Evolutionary conservation across 2,329 filamentous ascomycete genomes (phyloP), one percentile per base, ranked within the genome.

Genomic region (Sporothrix humicola): DNA sequence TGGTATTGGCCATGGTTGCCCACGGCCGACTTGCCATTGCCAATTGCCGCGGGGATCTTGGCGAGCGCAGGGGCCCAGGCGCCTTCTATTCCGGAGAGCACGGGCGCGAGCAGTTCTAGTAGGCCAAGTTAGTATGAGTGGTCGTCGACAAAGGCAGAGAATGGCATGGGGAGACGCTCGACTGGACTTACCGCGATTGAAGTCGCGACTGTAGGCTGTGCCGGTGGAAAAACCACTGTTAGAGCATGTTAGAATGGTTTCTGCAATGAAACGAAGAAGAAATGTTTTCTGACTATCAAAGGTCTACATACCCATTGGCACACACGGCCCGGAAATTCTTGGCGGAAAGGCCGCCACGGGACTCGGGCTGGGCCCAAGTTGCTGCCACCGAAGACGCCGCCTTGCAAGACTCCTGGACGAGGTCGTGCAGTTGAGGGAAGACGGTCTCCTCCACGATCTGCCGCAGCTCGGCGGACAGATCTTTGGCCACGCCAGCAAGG

Each of bases 261-360:
- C 7, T 37, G 31, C 31, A 37, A 37, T 37, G 31, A 37, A 37
- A 37, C 4, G 7, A 7, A 6, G 48, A 7, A 17, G 48, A 17
- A 7, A 17, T 17, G 15, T 15, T 17, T 52, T 17, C 13, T 52
- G 15, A n/a, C 6, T 17, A 5, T 4, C 15, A 7, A 17, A 52
- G 15, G 15, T 17, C 15, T 15, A n/a, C 48, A n/a, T 52, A 52
- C 48, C 20, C n/a, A 10, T 58, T 59, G 7, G 26, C 26, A 52
- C 68, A 71, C 15, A 52, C n/a, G 12, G 20, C 56, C 8, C 69
- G 56, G n/a, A 63, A 71, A 15, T 12, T 42, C 42, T 61, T 58
- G 44, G 44, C 46, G 13, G 26, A 8, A 7, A 71, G 10, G 56
- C 69, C 69, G 44, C 69, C 69, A 15, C 63, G 31, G 9, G 12